These are phyloP conservation scores for Blastocystis sp. DNA, from an alignment of 352 stramenopile genomes.

Conservation along the genomic window DNA sequence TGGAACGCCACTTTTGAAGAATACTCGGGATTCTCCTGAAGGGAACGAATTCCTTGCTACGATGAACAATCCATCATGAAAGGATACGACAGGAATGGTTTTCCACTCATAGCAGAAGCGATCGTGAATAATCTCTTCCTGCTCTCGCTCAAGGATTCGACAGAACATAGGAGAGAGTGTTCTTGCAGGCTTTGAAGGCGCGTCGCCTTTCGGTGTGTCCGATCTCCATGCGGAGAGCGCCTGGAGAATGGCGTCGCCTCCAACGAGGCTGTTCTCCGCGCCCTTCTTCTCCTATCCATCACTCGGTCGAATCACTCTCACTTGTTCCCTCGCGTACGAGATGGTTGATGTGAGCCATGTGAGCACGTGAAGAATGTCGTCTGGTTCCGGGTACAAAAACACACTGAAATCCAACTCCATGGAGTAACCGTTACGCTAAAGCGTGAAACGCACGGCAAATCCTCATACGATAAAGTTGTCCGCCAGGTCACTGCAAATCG, in stretches of 20 bases:
- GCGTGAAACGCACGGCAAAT: not conserved
- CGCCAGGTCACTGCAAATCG: conserved; percentile 7
- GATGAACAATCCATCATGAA: not conserved
- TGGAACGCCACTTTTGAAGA: not conserved
- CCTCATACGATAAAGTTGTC: conserved; percentile 24
- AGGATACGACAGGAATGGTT: conserved; percentile 1
- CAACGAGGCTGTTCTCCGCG: not conserved
- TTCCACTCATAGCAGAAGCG: conserved; percentile 33
- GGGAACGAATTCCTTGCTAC: not conserved
- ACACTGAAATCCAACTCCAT: conserved; percentile 26
- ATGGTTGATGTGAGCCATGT: conserved; percentile 43
- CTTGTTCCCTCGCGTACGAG: conserved; percentile 9
- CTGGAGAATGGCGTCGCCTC: conserved; percentile 2
- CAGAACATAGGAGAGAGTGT: not conserved
- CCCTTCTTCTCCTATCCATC: conserved; percentile 11
- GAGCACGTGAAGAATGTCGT: conserved; percentile 33
- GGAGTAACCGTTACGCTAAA: conserved; percentile 24
- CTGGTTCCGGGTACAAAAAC: conserved; percentile 56
- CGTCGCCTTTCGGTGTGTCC: too few species aligned
- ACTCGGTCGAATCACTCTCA: not conserved
- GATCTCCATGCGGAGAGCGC: not conserved
- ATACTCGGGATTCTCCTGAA: not conserved
- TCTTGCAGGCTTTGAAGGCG: too few species aligned
- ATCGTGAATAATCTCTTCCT: conserved; percentile 1
- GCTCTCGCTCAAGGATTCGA: conserved; percentile 15